These are phyloP conservation scores for Heritiera fomes DNA, from an alignment of 345 rosid genomes.

Conservation along the genomic window DNA sequence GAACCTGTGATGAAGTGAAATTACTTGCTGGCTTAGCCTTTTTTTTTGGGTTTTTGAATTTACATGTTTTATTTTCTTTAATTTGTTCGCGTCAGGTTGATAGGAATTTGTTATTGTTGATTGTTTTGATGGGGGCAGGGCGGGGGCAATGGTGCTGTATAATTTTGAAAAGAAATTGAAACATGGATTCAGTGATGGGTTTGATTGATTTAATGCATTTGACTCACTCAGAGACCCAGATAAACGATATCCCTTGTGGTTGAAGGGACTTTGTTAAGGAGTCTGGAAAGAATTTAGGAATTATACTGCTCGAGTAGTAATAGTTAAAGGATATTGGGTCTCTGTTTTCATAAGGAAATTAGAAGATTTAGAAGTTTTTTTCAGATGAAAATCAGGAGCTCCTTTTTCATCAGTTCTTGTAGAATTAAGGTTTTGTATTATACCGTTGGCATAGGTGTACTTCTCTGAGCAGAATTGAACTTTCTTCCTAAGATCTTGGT, in stretches of 20 bases:
- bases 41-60: background rate
- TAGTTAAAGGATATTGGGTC: background rate
- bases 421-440: constrained; percentile 1
- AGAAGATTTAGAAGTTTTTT: background rate
- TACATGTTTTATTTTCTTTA: background rate
- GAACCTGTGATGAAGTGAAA: background rate
- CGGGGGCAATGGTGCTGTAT: background rate
- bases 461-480: background rate
- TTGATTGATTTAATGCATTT: constrained; percentile 9
- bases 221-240: background rate
- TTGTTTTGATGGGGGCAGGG: background rate
- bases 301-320: background rate
- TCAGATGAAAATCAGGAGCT: background rate
- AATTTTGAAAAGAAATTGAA: background rate
- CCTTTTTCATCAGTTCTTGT: constrained; percentile 1
- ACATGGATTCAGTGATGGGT: background rate
- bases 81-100: background rate
- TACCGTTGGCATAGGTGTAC: background rate
- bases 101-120: background rate
- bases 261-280: background rate
- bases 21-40: background rate
- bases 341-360: background rate
- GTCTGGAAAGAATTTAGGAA: background rate
- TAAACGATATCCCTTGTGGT: background rate
- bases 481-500: constrained; percentile 7